phyloP scores from a whole-genome alignment of 2,329 filamentous ascomycete genomes.

The Curvularia sp. region DNA sequence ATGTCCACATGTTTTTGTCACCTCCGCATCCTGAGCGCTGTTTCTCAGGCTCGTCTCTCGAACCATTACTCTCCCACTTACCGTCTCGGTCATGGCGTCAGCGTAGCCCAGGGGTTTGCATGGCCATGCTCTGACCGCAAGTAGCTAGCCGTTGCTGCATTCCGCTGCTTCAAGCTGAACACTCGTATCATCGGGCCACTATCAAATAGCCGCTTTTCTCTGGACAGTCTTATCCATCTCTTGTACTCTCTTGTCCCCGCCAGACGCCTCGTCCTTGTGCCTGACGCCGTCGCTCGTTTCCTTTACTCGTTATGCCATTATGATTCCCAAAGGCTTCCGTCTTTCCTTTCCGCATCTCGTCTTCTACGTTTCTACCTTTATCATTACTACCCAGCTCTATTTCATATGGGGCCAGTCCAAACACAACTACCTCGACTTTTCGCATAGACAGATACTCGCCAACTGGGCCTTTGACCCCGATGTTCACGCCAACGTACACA shows the following conservation, averaged over 20 bases:
- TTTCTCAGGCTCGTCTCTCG: slow-evolving; percentile 19
- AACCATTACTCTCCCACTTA: slow-evolving; percentile 23
- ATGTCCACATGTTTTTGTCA: slow-evolving; percentile 24
- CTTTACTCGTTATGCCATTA: slow-evolving; percentile 39
- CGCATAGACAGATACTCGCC: slow-evolving; percentile 8
- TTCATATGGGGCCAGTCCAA: slow-evolving; percentile 40
- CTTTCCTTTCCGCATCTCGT: slow-evolving; percentile 38
- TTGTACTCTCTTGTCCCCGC: slow-evolving; percentile 26
- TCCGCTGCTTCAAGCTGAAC: slow-evolving; percentile 22
- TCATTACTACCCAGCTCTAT: slow-evolving; percentile 41
- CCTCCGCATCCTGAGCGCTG: slow-evolving; percentile 23
- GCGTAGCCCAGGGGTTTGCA: slow-evolving; percentile 25
- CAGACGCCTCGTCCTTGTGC: slow-evolving; percentile 12
- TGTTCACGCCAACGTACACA: slow-evolving; percentile 44
- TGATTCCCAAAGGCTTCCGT: slow-evolving; percentile 42
- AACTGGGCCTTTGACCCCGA: slow-evolving; percentile 41
- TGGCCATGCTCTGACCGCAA: slow-evolving; percentile 21
- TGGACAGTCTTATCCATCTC: slow-evolving; percentile 27
- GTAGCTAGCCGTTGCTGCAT: slow-evolving; percentile 27
- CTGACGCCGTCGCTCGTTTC: slow-evolving; percentile 19
- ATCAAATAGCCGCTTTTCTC: slow-evolving; percentile 21
- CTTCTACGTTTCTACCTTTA: slow-evolving; percentile 42
- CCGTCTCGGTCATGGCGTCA: slow-evolving; percentile 23
- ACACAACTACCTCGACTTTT: slow-evolving; percentile 23
- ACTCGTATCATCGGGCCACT: slow-evolving; percentile 22